Evolutionary conservation across 108 stramenopile species (phyloP).

Genomic region (Pseudonitzschia multiseries): DNA sequence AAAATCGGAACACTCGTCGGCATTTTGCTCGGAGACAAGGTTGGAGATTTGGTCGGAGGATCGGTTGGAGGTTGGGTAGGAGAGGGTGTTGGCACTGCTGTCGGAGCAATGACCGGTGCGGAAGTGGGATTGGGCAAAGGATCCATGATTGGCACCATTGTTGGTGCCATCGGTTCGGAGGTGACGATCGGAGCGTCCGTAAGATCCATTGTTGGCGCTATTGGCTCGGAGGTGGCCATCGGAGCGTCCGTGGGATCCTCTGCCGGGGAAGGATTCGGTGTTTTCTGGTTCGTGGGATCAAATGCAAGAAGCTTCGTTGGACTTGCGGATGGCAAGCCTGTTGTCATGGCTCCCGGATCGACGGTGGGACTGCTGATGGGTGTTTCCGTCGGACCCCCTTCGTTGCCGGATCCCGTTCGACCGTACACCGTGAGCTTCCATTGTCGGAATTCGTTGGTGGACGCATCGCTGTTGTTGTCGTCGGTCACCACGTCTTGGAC

Average conservation of each 20-base stretch:
- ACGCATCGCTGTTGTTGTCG: neutral
- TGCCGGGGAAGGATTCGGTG: too few species aligned
- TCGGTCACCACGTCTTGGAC: slow-evolving; percentile 19
- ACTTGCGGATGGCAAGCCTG: too few species aligned
- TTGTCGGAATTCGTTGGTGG: neutral
- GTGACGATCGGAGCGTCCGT: neutral
- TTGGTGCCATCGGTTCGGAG: neutral
- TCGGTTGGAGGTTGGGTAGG: neutral
- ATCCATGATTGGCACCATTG: neutral
- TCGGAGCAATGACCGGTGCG: neutral
- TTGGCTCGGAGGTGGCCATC: neutral
- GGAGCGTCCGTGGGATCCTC: neutral
- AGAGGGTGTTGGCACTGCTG: neutral
- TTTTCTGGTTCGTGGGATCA: neutral
- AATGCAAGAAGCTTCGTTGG: slow-evolving; percentile 30
- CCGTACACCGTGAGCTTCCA: slow-evolving; percentile 1
- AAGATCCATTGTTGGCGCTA: neutral
- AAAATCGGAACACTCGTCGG: neutral
- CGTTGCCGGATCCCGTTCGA: neutral
- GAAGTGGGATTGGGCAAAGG: neutral
- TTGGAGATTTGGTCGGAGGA: neutral
- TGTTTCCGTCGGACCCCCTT: neutral
- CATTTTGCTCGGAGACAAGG: neutral
- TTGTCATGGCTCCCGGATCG: too few species aligned
- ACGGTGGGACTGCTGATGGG: too few species aligned